phyloP scores from a whole-genome alignment of 192 early-diverging fungal species.

The Geosiphon pyriformis region DNA sequence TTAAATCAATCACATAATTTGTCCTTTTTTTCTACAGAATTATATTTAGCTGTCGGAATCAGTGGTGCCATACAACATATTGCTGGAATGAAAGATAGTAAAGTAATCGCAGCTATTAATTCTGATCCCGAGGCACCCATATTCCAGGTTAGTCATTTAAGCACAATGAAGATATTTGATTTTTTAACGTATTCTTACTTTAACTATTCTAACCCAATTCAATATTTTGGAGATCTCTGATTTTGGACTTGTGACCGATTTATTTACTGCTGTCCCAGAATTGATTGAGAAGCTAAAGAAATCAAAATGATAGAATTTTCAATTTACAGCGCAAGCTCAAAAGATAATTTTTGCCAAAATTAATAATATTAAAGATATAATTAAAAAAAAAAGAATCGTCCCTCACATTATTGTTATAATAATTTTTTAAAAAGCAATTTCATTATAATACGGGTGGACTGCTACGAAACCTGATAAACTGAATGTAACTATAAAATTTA shows the following conservation, averaged over 20 bases:
- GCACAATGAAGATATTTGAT: neutral
- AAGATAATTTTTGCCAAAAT: too few relatives aligned
- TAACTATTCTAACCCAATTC: neutral
- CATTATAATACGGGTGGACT: too few relatives aligned
- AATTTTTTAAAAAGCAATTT: too few relatives aligned
- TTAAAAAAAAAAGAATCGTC: too few relatives aligned
- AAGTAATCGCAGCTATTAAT: constrained; percentile 98
- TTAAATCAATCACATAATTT: neutral
- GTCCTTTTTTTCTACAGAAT: constrained; percentile 36
- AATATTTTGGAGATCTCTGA: constrained; percentile 53
- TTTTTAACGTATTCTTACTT: neutral
- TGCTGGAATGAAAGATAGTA: constrained; percentile 99
- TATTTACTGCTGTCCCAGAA: constrained; percentile 91
- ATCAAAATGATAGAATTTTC: too few relatives aligned
- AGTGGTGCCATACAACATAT: constrained; percentile 97
- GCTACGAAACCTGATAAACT: too few relatives aligned
- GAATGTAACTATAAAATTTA: too few relatives aligned
- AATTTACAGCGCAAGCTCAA: too few relatives aligned
- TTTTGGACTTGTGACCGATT: constrained; percentile 91
- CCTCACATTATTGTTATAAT: too few relatives aligned
- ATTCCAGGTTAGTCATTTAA: constrained; percentile 71
- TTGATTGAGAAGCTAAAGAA: constrained; percentile 81
- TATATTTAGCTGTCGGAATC: constrained; percentile 94
- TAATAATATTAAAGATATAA: too few relatives aligned
- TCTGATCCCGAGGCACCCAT: constrained; percentile 98